A percentile compares a stretch with the other conserved stretches of the same genome.
Evolutionary conservation across 2,329 filamentous ascomycete genomes (phyloP).

Genomic region (Xylariaceae sp.): DNA sequence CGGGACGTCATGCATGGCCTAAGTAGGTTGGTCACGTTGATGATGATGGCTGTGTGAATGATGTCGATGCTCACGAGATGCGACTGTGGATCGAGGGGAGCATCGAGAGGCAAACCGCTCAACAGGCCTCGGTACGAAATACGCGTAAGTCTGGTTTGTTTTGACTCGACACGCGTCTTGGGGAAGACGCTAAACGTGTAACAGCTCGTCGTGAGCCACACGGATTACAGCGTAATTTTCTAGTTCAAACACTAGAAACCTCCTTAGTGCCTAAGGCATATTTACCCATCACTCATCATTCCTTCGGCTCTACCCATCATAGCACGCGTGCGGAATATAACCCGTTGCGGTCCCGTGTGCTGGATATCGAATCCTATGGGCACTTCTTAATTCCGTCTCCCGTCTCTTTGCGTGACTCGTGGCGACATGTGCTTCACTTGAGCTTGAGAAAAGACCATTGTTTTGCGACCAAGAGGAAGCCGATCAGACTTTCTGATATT

Average conservation of each 20-base stretch:
- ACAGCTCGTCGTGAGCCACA: not conserved
- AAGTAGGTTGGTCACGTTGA: too few relatives aligned
- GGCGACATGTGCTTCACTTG: conserved; percentile 22
- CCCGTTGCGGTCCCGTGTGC: conserved; percentile 45
- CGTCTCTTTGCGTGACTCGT: conserved; percentile 49
- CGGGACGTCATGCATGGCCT: too few relatives aligned
- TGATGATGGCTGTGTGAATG: not conserved
- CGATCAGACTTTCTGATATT: not conserved
- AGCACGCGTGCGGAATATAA: conserved; percentile 48
- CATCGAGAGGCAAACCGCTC: not conserved
- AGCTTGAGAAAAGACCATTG: conserved; percentile 28
- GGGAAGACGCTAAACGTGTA: not conserved
- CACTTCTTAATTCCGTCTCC: conserved; percentile 31
- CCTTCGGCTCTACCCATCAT: conserved; percentile 37
- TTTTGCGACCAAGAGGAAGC: not conserved
- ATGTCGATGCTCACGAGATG: conserved; percentile 12
- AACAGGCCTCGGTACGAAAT: too few relatives aligned
- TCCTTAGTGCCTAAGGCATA: conserved; percentile 1
- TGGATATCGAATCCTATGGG: conserved; percentile 43
- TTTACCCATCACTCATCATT: not conserved
- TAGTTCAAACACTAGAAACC: not conserved
- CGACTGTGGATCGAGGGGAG: not conserved
- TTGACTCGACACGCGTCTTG: not conserved
- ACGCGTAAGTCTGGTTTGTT: too few relatives aligned
- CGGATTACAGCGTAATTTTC: not conserved